Base-by-base conservation (phyloP, 2,329 filamentous ascomycete species). In the Aspergillus hiratsukae region DNA sequence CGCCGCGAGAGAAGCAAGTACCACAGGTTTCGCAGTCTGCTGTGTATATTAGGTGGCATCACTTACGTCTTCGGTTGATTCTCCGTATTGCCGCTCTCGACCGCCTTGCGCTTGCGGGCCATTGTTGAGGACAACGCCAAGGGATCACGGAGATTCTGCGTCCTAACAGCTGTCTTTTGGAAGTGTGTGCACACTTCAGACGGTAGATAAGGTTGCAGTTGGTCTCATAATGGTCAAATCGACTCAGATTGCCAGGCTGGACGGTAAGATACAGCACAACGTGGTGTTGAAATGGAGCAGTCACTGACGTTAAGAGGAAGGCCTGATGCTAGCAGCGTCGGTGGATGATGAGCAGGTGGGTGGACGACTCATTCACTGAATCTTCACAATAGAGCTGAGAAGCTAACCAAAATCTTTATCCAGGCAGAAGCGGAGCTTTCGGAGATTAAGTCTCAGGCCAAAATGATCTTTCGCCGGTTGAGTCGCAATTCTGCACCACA, bases 241-340 rank as follows among this genome's bases (percentile, higher is more conserved):
- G 68, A 99, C 93, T 53, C 90, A 96, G 78, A 96, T 99, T 78
- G 88, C 91, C 63, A 84, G 94, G 76, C 84, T 97, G 52, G 94
- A 97, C 78, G 93, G 91, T 94, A 73, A 61, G 75, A 31, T 63
- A 71, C 57, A 66, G 59, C 31, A 41, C 17, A 35, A n/a, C 54
- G 48, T 43, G 46, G 41, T 50, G 48, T 35, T 52, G 27, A 51
- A 50, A 17, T 35, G 10, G 52, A 40, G 45, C 49, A 43, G 29
- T 57, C 56, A 62, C 69, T 72, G 59, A 73, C 60, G 51, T 61
- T 59, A 40, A 45, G 51, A 58, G 51, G 55, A 57, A 96, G 92
- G 93, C 82, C 85, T 97, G 64, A 92, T 96, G 82, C 85, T 99
- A 65, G 93, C 91, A 71, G 93, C 93, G 58, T 96, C 92, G 2